Conservation (phyloP, 2,329 filamentous ascomycete genomes). For the Arthrinium puccinioides region DNA sequence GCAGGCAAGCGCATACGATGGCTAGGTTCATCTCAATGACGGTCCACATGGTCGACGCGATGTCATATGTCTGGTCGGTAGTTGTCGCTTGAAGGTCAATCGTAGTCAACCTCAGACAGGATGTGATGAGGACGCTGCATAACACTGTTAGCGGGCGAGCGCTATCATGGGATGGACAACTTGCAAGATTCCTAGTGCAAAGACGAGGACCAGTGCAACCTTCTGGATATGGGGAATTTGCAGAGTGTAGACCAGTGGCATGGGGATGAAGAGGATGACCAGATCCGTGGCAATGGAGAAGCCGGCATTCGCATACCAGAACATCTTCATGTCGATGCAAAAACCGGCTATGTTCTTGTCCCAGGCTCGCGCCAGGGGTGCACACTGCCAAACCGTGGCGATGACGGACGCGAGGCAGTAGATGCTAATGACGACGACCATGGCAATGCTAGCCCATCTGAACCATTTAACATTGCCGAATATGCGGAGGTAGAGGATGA, state of each 20-base stretch:
- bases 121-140: slow-evolving; percentile 20
- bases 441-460: slow-evolving; percentile 14
- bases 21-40: slow-evolving; percentile 30
- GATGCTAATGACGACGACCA: slow-evolving; percentile 14
- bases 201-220: slow-evolving; percentile 29
- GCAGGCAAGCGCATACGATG: slow-evolving; percentile 28
- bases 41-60: slow-evolving; percentile 27
- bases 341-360: slow-evolving; percentile 15
- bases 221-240: slow-evolving; percentile 31
- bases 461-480: slow-evolving; percentile 23
- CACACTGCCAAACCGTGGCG: slow-evolving; percentile 24
- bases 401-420: slow-evolving; percentile 20
- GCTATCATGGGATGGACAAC: slow-evolving; percentile 6
- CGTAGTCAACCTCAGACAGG: slow-evolving; percentile 30
- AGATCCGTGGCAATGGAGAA: slow-evolving; percentile 34
- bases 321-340: slow-evolving; percentile 28
- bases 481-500: slow-evolving; percentile 24
- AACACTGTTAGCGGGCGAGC: background rate
- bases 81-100: slow-evolving; percentile 23
- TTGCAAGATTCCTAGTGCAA: slow-evolving; percentile 33
- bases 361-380: slow-evolving; percentile 19
- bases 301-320: slow-evolving; percentile 34
- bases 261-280: slow-evolving; percentile 30
- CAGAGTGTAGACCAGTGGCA: slow-evolving; percentile 30
- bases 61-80: slow-evolving; percentile 20